Evolutionary conservation across 2,329 filamentous ascomycete genomes (phyloP).

Genomic region (Fusarium bulbicola): DNA sequence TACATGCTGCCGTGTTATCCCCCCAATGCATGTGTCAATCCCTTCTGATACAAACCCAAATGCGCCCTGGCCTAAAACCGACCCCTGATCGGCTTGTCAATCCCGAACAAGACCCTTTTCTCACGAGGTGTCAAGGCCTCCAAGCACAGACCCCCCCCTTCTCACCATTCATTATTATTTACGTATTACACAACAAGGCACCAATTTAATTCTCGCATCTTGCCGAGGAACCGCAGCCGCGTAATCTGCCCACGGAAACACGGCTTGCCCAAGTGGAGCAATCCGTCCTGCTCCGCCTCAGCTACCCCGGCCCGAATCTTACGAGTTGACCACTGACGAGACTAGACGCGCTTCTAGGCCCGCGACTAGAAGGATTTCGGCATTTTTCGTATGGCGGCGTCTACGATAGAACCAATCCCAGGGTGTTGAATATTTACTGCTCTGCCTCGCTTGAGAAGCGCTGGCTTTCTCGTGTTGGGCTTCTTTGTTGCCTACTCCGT

Average conservation of each 20-base stretch:
- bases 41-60: background rate
- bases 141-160: background rate
- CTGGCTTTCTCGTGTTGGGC: background rate
- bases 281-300: background rate
- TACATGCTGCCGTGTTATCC: background rate
- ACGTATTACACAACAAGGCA: background rate
- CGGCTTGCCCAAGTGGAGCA: conserved; percentile 5
- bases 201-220: background rate
- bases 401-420: conserved; percentile 9
- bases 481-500: background rate
- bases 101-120: background rate
- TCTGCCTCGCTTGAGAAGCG: background rate
- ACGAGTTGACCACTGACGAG: conserved; percentile 4
- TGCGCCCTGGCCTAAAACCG: background rate
- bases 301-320: conserved; percentile 1
- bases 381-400: background rate
- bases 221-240: conserved; percentile 12
- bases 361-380: background rate
- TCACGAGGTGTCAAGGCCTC: background rate
- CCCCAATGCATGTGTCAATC: background rate
- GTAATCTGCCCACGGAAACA: conserved; percentile 10
- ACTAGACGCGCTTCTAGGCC: background rate
- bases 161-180: background rate
- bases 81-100: background rate
- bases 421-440: background rate